Evolutionary conservation across 208 protist genomes (phyloP).

Genomic region (Trypanosoma lewisi): DNA sequence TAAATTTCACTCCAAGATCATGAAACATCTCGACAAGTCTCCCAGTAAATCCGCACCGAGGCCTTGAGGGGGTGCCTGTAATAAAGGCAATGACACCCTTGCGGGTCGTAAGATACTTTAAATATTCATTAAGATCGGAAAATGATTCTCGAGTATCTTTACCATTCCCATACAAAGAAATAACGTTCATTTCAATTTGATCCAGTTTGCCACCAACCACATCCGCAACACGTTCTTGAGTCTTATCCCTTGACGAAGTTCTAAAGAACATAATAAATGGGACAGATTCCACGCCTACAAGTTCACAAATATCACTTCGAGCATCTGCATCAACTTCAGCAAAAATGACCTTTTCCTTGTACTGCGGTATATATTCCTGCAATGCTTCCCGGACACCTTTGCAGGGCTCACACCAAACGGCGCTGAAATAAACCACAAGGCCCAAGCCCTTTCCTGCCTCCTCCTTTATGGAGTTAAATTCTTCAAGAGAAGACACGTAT

Average conservation of each 20-base stretch:
- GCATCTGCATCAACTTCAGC: conserved; percentile 77
- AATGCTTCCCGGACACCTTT: conserved; percentile 62
- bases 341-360: conserved; percentile 62
- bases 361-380: conserved; percentile 29
- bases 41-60: conserved; percentile 90
- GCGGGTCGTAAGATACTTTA: conserved; percentile 81
- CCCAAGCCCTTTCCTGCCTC: conserved; percentile 39
- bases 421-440: conserved; percentile 88
- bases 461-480: conserved; percentile 58
- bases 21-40: conserved; percentile 79
- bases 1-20: conserved; percentile 56
- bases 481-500: conserved; percentile 32
- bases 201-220: conserved; percentile 81
- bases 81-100: conserved; percentile 89
- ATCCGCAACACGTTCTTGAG: conserved; percentile 71
- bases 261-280: conserved; percentile 89
- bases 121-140: conserved; percentile 66
- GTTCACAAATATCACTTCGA: conserved; percentile 63
- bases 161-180: conserved; percentile 71
- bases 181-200: conserved; percentile 67
- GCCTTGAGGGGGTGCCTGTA: conserved; percentile 85
- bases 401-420: conserved; percentile 90
- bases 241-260: conserved; percentile 30
- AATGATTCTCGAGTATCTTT: conserved; percentile 54
- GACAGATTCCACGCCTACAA: conserved; percentile 81